Evolutionary conservation across 805 yeast species (phyloP), one percentile per base, ranked within the genome.

Genomic region (Wickerhamomyces kurtzmanii): DNA sequence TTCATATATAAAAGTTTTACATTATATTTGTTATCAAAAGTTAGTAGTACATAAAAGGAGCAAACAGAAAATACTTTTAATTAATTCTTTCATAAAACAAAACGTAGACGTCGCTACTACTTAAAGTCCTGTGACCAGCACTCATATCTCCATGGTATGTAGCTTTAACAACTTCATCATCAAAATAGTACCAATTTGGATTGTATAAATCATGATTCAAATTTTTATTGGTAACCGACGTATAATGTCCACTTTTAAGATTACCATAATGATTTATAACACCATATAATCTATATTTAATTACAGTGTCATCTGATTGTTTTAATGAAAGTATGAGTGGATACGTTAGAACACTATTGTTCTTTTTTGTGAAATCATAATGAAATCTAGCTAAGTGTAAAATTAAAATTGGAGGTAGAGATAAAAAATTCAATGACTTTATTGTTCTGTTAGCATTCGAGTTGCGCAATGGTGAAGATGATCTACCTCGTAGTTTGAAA

Each of bases 311-410:
- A n/a, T 52, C 59, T 20, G 55, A 51, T 15, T 62, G 53, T 17
- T 58, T 57, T 34, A 75, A 69, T 32, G 63, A 63, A 26, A 76
- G 51, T 8, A 62, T 53, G 26, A 72, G 42, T 4, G 84, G 84
- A 36, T 73, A 76, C 22, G 65, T 60, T 15, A 76, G 65, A 12
- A 57, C 51, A 1, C 74, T 60, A 29, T 63, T 46, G 33, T 62
- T 60, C 39, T 73, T 72, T 42, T 72, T 73, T 2, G 75, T 65
- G 22, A 74, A 49, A 36, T 65, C 69, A 42, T 59, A 65, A 44
- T 42, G 53, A 53, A 89, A 89, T 39, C 98, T 60, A 37, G 93
- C 86, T 37, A 89, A 65, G 50, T 89, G 95, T 24, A 89, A 71
- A 14, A 89, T 76, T 33, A 89, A 61, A 3, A 82, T 67, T 24